Evolutionary conservation across 225 moss, liverwort and hornwort genomes (phyloP), one percentile per base, ranked within the genome.

Genomic region (Neckera pumila): DNA sequence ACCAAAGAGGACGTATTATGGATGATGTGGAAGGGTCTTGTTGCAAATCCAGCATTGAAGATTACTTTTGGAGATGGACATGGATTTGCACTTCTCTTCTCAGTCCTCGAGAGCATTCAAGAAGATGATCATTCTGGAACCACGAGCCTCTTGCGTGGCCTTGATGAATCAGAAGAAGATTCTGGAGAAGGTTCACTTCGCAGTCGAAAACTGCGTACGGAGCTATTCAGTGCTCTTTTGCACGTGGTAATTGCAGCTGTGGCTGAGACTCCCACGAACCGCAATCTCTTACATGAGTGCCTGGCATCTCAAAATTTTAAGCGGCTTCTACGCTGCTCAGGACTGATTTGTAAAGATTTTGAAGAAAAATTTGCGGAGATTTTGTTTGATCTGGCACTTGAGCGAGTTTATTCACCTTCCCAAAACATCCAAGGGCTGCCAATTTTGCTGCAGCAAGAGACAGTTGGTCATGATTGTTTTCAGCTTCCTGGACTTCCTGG

Each of bases 21-120:
- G 99, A 91, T 89, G 90, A 91, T 99, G n/a, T 96, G 99, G 96
- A 96, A 96, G 84, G 89, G 93, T 89, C 95, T 99, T 66, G 87
- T 89, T 86, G 86, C 97, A 70, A 97, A 93, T 93, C 91, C 91
- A 80, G 90, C 92, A 56, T 91, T 94, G 53, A 99, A 95, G 86
- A 86, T 86, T 85, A 91, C 93, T 43, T 99, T 99, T 92, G 96
- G 99, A 84, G 96, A 96, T 85, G 93, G 89, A 21, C 93, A 96
- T 86, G 99, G 99, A 69, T 99, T 99, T 93, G 85, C 89, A 34
- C 95, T 99, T 61, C 94, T 99, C 79, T 72, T 92, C 83, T 91
- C 97, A 58, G 93, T 95, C 40, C 94, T 97, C 51, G 93, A 95
- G 89, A 94, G 94, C 89, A 82, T 97, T 76, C 94, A 96, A 92